Conservation (phyloP, 257 asterid species). For the Gardenia jasminoides region DNA sequence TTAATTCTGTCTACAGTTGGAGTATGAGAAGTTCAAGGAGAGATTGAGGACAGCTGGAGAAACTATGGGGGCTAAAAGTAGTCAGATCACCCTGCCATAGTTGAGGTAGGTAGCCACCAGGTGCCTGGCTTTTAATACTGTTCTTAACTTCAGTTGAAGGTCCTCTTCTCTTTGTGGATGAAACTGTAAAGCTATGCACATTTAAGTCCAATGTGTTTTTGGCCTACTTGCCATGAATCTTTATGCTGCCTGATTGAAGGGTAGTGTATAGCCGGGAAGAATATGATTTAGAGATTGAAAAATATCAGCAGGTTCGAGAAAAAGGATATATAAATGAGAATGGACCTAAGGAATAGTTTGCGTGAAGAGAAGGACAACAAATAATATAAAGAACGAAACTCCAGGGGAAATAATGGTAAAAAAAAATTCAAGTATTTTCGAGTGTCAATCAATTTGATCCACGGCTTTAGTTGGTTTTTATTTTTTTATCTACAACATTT, state of each 20-base stretch:
- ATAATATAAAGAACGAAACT: too few species aligned
- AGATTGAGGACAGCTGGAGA: constrained; percentile 27
- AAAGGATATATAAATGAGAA: background rate
- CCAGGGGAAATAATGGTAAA: background rate
- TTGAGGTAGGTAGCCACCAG: constrained; percentile 54
- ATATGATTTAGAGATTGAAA: background rate
- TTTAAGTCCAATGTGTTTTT: background rate
- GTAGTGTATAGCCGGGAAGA: background rate
- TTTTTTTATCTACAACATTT: too few species aligned
- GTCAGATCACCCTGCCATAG: constrained; percentile 34
- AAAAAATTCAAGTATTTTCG: too few species aligned
- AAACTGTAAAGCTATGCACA: background rate
- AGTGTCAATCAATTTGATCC: too few species aligned
- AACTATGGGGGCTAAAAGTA: constrained; percentile 11
- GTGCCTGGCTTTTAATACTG: background rate
- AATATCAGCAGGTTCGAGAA: background rate
- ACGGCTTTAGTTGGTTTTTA: background rate
- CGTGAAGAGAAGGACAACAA: background rate
- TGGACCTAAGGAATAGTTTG: background rate
- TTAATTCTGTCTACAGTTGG: constrained; percentile 27
- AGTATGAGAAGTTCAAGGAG: constrained; percentile 37
- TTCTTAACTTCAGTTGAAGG: background rate
- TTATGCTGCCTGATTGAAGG: background rate
- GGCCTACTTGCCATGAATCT: constrained; percentile 7
- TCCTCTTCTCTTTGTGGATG: background rate